These are phyloP conservation scores for Eimeria sp. DNA, from an alignment of 169 alveolate genomes.

Conservation along the genomic window DNA sequence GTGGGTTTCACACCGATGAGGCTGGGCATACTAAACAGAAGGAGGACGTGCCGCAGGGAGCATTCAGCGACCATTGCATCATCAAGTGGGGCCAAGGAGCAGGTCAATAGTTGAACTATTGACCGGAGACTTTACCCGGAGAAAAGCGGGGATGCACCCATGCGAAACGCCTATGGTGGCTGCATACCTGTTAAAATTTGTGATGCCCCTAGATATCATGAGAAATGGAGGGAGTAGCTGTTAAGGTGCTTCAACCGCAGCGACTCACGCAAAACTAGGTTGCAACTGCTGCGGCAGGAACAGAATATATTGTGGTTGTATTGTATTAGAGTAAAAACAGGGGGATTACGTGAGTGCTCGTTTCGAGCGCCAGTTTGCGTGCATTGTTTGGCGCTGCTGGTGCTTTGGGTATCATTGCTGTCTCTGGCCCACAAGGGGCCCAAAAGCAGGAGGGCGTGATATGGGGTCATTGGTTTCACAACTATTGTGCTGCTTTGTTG, in stretches of 20 bases:
- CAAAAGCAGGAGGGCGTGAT: background rate
- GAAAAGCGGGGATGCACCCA: background rate
- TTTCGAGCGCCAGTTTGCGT: background rate
- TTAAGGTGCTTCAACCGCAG: background rate
- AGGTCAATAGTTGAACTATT: background rate
- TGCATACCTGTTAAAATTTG: background rate
- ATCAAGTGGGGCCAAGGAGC: constrained; percentile 39
- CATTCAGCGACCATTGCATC: constrained; percentile 43
- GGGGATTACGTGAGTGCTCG: background rate
- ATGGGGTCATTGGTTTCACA: background rate
- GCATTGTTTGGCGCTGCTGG: background rate
- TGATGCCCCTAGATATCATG: background rate
- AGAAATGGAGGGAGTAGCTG: background rate
- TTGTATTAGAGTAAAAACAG: background rate
- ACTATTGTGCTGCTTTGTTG: background rate
- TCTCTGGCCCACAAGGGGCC: background rate
- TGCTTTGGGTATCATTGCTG: background rate
- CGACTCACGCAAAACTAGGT: background rate
- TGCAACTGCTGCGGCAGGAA: background rate
- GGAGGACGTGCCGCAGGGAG: background rate
- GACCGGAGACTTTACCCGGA: background rate
- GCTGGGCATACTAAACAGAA: background rate
- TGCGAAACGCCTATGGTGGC: background rate
- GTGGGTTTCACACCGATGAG: background rate
- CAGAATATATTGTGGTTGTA: background rate